A percentile compares a stretch with the other conserved stretches of the same genome.
These are phyloP conservation scores for Apophysomyces variabilis DNA, from an alignment of 371 early-diverging fungal species.

Conservation along the genomic window DNA sequence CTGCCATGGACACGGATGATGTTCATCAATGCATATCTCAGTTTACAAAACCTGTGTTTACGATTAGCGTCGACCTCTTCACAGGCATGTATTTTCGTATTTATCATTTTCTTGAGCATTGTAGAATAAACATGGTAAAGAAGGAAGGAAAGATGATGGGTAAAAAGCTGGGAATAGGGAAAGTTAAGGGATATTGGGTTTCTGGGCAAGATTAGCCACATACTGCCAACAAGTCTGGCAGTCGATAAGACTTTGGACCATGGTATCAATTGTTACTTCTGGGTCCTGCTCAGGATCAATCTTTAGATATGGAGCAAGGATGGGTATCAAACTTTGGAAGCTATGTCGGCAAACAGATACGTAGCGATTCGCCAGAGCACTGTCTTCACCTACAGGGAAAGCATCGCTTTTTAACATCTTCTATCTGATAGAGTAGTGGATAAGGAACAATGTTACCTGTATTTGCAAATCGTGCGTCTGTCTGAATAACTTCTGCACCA, in stretches of 20 bases:
- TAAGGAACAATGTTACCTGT: background rate
- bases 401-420: background rate
- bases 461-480: conserved; percentile 5
- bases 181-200: background rate
- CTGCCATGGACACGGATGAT: no score
- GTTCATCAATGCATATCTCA: no score
- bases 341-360: conserved; percentile 6
- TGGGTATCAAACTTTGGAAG: background rate
- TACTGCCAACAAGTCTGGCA: conserved; percentile 5
- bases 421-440: background rate
- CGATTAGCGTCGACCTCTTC: no score
- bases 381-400: background rate
- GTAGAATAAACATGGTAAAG: no score
- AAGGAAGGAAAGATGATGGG: no score
- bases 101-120: no score
- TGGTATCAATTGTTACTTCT: background rate
- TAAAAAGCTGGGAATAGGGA: no score
- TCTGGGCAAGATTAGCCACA: background rate
- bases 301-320: background rate
- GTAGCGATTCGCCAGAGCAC: background rate
- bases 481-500: background rate
- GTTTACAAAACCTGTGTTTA: no score
- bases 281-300: background rate
- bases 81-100: no score
- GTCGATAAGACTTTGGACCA: background rate